A percentile compares a stretch with the other conserved stretches of the same genome.
Conservation (phyloP, 2,329 filamentous ascomycete genomes). For the Zasmidium citrigriseum region DNA sequence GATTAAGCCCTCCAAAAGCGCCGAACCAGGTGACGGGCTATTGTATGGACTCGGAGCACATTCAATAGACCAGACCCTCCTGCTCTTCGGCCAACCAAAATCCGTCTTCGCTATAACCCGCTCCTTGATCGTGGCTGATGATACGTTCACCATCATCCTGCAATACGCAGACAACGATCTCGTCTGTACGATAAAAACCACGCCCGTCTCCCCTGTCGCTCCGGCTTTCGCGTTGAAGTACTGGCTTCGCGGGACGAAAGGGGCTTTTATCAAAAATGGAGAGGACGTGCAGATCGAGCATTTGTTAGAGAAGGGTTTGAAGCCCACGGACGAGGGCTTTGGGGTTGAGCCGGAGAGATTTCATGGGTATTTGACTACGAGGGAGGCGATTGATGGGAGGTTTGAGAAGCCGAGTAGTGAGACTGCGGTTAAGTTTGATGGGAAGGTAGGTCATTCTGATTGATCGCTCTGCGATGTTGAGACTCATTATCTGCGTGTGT, state of each 20-base stretch:
- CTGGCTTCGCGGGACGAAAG: conserved; percentile 36
- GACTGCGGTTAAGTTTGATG: conserved; percentile 10
- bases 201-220: conserved; percentile 26
- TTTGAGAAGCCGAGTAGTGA: conserved; percentile 34
- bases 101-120: conserved; percentile 35
- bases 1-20: conserved; percentile 37
- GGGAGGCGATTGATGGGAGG: conserved; percentile 36
- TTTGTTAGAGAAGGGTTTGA: conserved; percentile 31
- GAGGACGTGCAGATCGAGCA: conserved; percentile 41
- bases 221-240: conserved; percentile 28
- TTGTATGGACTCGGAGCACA: conserved; percentile 46
- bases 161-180: conserved; percentile 39
- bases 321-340: conserved; percentile 30
- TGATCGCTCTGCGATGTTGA: too few relatives aligned
- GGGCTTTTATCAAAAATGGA: conserved; percentile 42
- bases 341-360: conserved; percentile 40
- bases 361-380: conserved; percentile 43
- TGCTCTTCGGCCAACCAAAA: conserved; percentile 39
- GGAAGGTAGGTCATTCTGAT: too few relatives aligned
- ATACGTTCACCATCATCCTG: conserved; percentile 40
- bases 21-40: conserved; percentile 44
- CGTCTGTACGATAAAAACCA: conserved; percentile 38
- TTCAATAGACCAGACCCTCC: conserved; percentile 40
- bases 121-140: conserved; percentile 34
- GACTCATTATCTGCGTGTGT: too few relatives aligned